phyloP scores from a whole-genome alignment of 2,329 filamentous ascomycete genomes.

The Epichloe scottii region DNA sequence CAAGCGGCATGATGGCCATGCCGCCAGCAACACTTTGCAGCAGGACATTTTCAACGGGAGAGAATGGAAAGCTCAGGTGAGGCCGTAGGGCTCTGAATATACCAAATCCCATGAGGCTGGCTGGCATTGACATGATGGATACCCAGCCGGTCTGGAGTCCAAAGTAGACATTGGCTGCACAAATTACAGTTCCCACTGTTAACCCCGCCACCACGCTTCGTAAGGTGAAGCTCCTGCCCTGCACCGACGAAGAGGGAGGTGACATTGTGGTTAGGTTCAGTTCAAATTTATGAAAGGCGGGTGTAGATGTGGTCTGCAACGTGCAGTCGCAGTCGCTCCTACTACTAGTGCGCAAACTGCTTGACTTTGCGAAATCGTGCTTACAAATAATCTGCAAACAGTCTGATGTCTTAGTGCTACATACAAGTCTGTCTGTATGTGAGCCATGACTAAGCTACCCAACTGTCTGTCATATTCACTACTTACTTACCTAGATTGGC shows the following conservation, averaged over 20 bases:
- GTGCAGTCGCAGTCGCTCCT: background rate
- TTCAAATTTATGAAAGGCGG: no score
- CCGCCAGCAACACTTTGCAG: constrained; percentile 92
- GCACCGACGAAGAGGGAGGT: constrained; percentile 11
- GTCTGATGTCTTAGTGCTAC: no score
- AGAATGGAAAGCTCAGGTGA: constrained; percentile 69
- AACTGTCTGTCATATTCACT: no score
- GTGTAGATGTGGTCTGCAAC: background rate
- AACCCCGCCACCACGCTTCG: constrained; percentile 72
- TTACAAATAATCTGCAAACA: background rate
- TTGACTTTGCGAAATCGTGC: background rate
- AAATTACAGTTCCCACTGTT: constrained; percentile 77
- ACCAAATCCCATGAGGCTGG: constrained; percentile 85
- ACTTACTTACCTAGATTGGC: no score
- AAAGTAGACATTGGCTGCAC: constrained; percentile 97
- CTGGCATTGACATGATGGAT: constrained; percentile 91
- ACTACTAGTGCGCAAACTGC: background rate
- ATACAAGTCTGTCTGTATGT: background rate
- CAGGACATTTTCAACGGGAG: constrained; percentile 89
- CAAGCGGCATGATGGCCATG: constrained; percentile 92
- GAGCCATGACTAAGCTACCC: background rate
- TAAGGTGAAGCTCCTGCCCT: constrained; percentile 65
- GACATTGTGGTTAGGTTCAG: background rate
- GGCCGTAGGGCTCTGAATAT: constrained; percentile 72
- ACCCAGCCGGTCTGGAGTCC: constrained; percentile 73